Conservation (phyloP, 164 flowering plant species). For the Annona cherimola region DNA sequence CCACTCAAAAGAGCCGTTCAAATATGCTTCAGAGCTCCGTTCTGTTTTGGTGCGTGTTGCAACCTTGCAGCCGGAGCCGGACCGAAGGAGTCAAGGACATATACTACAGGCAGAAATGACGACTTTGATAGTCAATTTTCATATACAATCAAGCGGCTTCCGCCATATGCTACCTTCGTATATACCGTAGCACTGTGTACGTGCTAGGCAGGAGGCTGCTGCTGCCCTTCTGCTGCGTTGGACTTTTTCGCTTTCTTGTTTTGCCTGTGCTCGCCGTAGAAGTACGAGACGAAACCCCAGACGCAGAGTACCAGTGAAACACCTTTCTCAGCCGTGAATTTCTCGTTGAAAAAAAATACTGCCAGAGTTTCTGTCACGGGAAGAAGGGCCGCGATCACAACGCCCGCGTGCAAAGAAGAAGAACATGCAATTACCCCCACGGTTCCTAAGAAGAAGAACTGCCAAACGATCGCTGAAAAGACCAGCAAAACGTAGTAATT, state of each 20-base stretch:
- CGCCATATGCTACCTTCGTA: no score
- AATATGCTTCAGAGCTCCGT: no score
- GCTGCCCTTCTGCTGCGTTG: not conserved
- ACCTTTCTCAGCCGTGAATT: slow-evolving; percentile 48
- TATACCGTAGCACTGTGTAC: not conserved
- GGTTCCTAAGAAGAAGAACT: slow-evolving; percentile 42
- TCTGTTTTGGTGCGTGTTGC: no score
- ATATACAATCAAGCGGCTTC: no score
- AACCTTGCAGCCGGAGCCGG: no score
- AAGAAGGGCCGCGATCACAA: slow-evolving; percentile 32
- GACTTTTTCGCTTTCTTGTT: slow-evolving; percentile 15
- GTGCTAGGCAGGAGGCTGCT: not conserved
- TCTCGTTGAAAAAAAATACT: slow-evolving; percentile 20
- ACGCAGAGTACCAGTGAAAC: slow-evolving; percentile 45
- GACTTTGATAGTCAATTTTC: no score
- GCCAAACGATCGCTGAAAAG: slow-evolving; percentile 38
- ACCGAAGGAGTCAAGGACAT: no score
- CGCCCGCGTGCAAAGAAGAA: slow-evolving; percentile 45
- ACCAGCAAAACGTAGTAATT: slow-evolving; percentile 40
- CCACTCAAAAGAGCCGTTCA: no score
- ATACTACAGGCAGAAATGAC: no score
- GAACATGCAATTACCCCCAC: slow-evolving; percentile 43
- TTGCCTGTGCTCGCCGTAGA: slow-evolving; percentile 43
- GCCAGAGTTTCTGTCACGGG: slow-evolving; percentile 49
- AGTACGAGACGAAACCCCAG: slow-evolving; percentile 60